Base-by-base conservation (phyloP, 768 basidiomycete genomes). In the Mycena vulgaris region DNA sequence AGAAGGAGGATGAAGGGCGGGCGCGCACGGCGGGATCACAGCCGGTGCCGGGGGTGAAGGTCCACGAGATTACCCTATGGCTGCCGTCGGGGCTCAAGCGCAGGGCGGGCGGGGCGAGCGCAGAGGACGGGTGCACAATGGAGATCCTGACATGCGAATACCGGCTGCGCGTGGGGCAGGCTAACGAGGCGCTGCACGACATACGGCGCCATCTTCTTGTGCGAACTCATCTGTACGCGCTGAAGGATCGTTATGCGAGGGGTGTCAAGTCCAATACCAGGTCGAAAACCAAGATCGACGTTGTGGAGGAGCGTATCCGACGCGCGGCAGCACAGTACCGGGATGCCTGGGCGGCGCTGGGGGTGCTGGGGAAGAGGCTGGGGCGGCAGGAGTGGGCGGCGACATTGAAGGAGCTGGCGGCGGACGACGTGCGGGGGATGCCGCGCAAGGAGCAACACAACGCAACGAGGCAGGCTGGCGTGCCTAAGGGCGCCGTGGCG, bases 251-350 rank as follows among this genome's bases (percentile, higher is more conserved):
- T 0, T 66, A 70, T 47, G 62, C 76, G 11, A 63, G 69, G 1
- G 77, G 78, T 2, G 77, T 77, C 35, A 52, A 53, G 5, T 71
- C 73, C 0, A 78, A 80, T 39, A 79, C 75, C 0, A 62, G 73
- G 10, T 75, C 79, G 1, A 33, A 68, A 0, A 73, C 68, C 21
- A 52, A 70, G 21, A 71, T 78, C 8, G 51, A 27, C 3, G 55
- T 56, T 3, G 53, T 77, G 3, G 59, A 76, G 11, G 71, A 66
- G 1, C 65, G 67, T 30, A 74, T 76, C 33, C 45, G 71, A n/a
- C 62, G 63, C 3, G 57, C 62, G 30, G 68, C 70, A 1, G 60
- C 56, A 7, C 68, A 74, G 25, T 80, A 78, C 52, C 67, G 73
- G 0, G 64, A 30, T 1, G 75, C 76, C 7, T 68, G 69, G 40